These are phyloP conservation scores for Dittrichia graveolens DNA, from an alignment of 129 eudicot genomes.

Conservation along the genomic window DNA sequence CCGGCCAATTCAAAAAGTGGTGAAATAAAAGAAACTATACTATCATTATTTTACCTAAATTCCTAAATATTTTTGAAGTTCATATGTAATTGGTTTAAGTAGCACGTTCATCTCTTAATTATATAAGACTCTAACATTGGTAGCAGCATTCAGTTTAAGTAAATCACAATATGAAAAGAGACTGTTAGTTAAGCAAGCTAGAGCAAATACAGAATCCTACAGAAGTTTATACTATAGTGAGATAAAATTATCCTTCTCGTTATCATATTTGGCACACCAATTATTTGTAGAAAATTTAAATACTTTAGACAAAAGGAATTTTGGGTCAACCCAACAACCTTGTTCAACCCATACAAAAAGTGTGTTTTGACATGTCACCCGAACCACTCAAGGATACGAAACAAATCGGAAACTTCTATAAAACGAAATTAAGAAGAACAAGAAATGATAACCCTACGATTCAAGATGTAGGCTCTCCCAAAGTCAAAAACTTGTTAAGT, in stretches of 20 bases:
- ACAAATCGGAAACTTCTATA: no score
- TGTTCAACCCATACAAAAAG: not conserved
- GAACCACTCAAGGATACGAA: no score
- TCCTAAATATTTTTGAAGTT: not conserved
- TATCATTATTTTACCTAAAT: not conserved
- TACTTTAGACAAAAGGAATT: not conserved
- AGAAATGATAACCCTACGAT: no score
- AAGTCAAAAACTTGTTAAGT: no score
- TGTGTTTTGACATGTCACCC: not conserved
- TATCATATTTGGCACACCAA: not conserved
- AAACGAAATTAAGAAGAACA: no score
- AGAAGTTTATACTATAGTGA: not conserved
- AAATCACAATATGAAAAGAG: not conserved
- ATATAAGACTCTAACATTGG: not conserved
- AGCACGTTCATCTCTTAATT: conserved; percentile 11
- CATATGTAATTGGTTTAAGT: not conserved
- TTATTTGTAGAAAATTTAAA: not conserved
- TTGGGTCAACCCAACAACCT: not conserved
- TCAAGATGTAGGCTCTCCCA: no score
- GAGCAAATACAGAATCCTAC: conserved; percentile 2
- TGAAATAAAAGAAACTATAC: not conserved
- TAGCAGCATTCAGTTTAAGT: not conserved
- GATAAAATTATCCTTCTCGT: not conserved
- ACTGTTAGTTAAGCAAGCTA: not conserved
- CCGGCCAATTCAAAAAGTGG: not conserved